Conservation (phyloP, 2,329 filamentous ascomycete species). For the Lecanoromycetidae sp. region DNA sequence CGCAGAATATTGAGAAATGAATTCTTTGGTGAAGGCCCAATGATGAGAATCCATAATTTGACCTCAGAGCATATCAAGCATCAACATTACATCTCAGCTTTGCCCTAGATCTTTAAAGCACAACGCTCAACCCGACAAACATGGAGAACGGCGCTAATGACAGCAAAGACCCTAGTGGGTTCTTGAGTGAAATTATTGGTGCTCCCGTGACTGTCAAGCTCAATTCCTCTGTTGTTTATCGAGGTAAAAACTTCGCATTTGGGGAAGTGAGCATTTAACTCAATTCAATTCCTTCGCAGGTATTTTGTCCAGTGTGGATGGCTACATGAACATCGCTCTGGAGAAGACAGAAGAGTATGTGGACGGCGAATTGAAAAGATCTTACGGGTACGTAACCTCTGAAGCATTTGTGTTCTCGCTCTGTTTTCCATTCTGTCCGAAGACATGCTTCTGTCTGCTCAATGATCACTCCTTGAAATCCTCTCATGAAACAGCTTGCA, state of each 20-base stretch:
- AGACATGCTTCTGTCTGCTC: no score
- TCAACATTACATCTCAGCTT: not conserved
- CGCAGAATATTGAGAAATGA: no score
- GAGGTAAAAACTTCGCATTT: constrained; percentile 45
- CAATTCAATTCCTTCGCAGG: constrained; percentile 43
- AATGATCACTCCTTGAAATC: no score
- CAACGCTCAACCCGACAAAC: not conserved
- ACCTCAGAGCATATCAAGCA: no score
- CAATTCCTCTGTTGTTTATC: constrained; percentile 97
- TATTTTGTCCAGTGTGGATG: constrained; percentile 59
- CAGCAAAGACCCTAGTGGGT: constrained; percentile 84
- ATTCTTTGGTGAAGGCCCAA: no score
- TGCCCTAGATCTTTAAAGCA: not conserved
- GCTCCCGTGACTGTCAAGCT: constrained; percentile 91
- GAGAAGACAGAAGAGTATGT: constrained; percentile 92
- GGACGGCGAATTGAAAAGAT: constrained; percentile 67
- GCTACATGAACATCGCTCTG: constrained; percentile 98
- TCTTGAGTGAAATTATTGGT: constrained; percentile 88
- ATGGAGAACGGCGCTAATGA: constrained; percentile 71
- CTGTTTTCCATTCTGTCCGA: no score
- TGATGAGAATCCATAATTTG: no score
- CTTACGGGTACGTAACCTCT: no score
- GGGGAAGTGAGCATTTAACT: not conserved
- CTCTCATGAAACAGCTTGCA: no score
- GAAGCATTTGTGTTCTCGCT: no score